Evolutionary conservation across 164 flowering plant species (phyloP), one percentile per base, ranked within the genome.

Genomic region (Annona cherimola): DNA sequence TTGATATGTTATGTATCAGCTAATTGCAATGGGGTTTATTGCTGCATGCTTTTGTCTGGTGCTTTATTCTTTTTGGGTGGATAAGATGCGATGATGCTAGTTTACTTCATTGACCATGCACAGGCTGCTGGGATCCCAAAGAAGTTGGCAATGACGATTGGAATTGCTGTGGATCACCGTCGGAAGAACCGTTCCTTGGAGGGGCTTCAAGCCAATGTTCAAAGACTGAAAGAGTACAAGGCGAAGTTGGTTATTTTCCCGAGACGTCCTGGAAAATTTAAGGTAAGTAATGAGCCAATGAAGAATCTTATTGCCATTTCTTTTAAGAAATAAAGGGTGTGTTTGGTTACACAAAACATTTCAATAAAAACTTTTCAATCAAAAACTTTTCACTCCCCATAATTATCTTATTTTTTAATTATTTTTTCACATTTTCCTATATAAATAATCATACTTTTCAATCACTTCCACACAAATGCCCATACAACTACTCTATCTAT

Each of bases 171-270:
- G 42, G 97, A 91, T 74, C 94, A 89, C 54, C 82, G 94, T 0
- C 85, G 97, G 40, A 88, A 69, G 79, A 91, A 91, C 82, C 74
- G 90, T 1, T 91, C 97, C 0, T 71, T 89, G 71, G 97, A 91
- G 73, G 83, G 90, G 55, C 86, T 89, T 39, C 94, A 89, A 74
- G 73, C 87, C 2, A 89, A 89, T 83, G 86, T 87, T n/a, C 90
- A 89, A 78, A 81, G 97, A 84, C 77, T 92, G 79, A 90, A 90
- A 79, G 87, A 90, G 3, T 91, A 87, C 87, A 91, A 91, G 82
- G 93, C 97, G 61, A 89, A 89, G 77, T 69, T 92, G 62, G 95
- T 90, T 70, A 80, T 92, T 80, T 92, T 92, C 90, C 97, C 97
- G 75, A 83, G 94, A 57, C 88, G 84, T 41, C 76, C 89, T 2